These are phyloP conservation scores for Silene coronaria DNA, from an alignment of 179 eudicot genomes.

Conservation along the genomic window DNA sequence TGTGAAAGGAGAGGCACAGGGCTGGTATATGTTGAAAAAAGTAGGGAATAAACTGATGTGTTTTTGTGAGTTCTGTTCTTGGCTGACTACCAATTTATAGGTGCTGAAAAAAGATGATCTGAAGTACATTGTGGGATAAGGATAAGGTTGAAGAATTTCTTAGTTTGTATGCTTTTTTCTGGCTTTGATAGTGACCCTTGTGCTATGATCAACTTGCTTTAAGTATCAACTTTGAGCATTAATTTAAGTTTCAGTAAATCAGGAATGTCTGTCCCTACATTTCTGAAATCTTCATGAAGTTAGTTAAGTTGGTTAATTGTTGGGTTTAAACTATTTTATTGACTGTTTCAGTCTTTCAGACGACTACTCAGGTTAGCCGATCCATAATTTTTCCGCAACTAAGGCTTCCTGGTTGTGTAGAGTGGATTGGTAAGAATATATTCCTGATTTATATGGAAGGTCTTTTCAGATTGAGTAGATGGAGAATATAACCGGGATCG, in stretches of 20 bases:
- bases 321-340: background rate
- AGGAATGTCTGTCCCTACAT: background rate
- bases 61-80: constrained; percentile 6
- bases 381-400: background rate
- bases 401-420: background rate
- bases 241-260: background rate
- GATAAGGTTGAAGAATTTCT: constrained; percentile 11
- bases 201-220: constrained; percentile 7
- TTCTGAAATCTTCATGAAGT: background rate
- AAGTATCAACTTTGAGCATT: constrained; percentile 11
- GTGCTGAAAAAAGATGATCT: background rate
- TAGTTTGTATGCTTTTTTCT: constrained; percentile 1
- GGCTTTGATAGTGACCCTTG: constrained; percentile 11
- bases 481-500: background rate
- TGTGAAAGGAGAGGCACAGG: no score
- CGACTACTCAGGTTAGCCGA: background rate
- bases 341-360: background rate
- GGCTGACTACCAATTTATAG: constrained; percentile 21
- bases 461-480: background rate
- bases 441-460: background rate
- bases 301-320: background rate
- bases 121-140: constrained; percentile 8
- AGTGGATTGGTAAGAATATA: background rate
- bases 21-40: background rate
- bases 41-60: background rate